Base-by-base conservation (phyloP, 306 rosid genomes). In the Bauhinia variegata region DNA sequence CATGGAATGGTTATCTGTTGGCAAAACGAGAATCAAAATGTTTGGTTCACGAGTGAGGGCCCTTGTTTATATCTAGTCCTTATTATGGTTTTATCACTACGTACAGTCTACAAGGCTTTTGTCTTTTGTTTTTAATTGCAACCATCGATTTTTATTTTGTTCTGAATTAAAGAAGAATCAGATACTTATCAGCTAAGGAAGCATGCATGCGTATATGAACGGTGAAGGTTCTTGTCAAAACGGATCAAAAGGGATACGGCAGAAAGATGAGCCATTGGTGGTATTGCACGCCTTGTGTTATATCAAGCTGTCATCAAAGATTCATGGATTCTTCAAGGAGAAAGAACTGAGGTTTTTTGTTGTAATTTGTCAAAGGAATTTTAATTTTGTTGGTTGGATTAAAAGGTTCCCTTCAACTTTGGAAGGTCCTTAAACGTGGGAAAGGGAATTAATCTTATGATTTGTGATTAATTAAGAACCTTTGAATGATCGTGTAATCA, bases 91-190 rank as follows among this genome's bases (percentile, higher is more conserved):
- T 55, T 50, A 59, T 61, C 60, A 13, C 54, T 42, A 3, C n/a
- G 8, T 64, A 19, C n/a, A n/a, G n/a, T n/a, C 33, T 6, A 8
- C 11, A 53, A 47, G 7, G 41, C 41, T 5, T 8, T 5, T n/a
- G n/a, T n/a, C n/a, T 59, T 54, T 62, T 62, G 33, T 54, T 53
- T 75, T 63, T 19, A 42, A 60, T 68, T 10, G 60, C 62, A 54
- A 37, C 75, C 72, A 33, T 55, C 54, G 72, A 43, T 62, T 68
- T 76, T 62, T 70, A 23, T n/a, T n/a, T n/a, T n/a, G n/a, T n/a
- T n/a, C n/a, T n/a, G 19, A 54, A 65, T 69, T 37, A 44, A 23
- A 23, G 28, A 44, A 54, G 80, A 63, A 76, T 56, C 75, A 54
- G 67, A 69, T 76, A 69, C 69, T 32, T n/a, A n/a, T n/a, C 41